Evolutionary conservation across 441 rosid species (phyloP), one percentile per base, ranked within the genome.

Genomic region (Hura crepitans): DNA sequence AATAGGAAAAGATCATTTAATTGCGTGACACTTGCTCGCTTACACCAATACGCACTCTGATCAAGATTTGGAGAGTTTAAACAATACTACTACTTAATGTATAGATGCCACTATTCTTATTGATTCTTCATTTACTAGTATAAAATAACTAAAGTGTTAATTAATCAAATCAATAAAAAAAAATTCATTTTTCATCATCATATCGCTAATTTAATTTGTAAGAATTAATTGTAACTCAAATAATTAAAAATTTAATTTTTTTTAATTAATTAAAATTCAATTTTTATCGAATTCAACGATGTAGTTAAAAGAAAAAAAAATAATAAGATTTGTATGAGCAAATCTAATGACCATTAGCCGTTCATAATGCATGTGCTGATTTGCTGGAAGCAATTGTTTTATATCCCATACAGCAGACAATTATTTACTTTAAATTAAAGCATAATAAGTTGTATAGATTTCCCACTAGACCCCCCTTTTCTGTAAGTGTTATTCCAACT

Each of bases 371-470:
- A 39, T 22, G 30, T 62, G 27, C 17, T 62, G 33, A 62, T 42
- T 43, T 23, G 66, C 33, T 62, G 53, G 50, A 62, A 62, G 30
- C 63, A 62, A 62, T 42, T 39, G 25, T 37, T 20, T 20, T 20
- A 37, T 23, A 22, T 12, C 50, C 66, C 23, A 8, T 33, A 59
- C 43, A 31, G 42, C 59, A 55, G 45, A 39, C 45, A n/a, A 25
- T 0, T 4, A 23, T 27, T 11, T 25, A 13, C 9, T 28, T 13
- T 8, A 14, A 2, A 58, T 54, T 25, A 31, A 54, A 54, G 58
- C 20, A 15, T 31, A 58, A 58, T 30, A 14, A 25, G 14, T 30
- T 58, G 22, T 25, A 25, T 8, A 46, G 55, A 64, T 64, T 18
- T 64, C 20, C 42, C 55, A 47, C 68, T 65, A 47, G 20, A 45